These are phyloP conservation scores for Diaporthe australafricana DNA, from an alignment of 2,329 filamentous ascomycete species.

Conservation along the genomic window DNA sequence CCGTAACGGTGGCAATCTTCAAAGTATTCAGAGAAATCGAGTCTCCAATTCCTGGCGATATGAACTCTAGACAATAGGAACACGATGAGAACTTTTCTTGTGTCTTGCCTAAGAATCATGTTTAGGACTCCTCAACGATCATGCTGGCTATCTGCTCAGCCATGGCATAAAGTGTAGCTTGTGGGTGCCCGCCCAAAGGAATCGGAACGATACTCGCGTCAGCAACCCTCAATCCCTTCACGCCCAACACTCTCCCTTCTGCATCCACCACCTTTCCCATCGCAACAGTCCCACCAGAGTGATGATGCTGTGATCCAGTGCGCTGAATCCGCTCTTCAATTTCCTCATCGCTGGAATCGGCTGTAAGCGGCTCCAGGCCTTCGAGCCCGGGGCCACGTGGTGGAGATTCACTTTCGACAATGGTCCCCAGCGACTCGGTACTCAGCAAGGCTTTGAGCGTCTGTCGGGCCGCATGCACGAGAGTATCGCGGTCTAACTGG, in stretches of 20 bases:
- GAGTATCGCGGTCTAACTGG: conserved; percentile 3
- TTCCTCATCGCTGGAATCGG: conserved; percentile 38
- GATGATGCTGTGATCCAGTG: conserved; percentile 38
- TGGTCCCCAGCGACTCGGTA: background rate
- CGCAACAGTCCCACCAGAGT: conserved; percentile 8
- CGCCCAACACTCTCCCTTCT: conserved; percentile 32
- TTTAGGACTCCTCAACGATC: too few relatives aligned
- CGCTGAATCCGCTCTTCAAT: conserved; percentile 42
- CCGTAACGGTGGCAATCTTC: background rate
- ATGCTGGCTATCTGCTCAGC: conserved; percentile 70
- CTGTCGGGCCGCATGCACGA: conserved; percentile 17
- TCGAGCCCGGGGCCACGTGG: background rate
- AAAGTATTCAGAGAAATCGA: too few relatives aligned
- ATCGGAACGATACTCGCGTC: conserved; percentile 38
- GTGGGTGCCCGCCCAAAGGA: conserved; percentile 58
- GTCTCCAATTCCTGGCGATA: too few relatives aligned
- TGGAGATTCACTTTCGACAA: conserved; percentile 19
- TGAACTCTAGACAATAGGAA: too few relatives aligned
- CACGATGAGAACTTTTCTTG: too few relatives aligned
- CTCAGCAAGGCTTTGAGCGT: conserved; percentile 4
- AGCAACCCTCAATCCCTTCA: conserved; percentile 40
- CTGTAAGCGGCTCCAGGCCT: background rate
- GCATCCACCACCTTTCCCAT: conserved; percentile 25
- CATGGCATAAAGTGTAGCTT: conserved; percentile 64
- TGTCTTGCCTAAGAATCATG: too few relatives aligned